Evolutionary conservation across 768 basidiomycete genomes (phyloP), one percentile per base, ranked within the genome.

Genomic region (Pisolithus marmoratus): DNA sequence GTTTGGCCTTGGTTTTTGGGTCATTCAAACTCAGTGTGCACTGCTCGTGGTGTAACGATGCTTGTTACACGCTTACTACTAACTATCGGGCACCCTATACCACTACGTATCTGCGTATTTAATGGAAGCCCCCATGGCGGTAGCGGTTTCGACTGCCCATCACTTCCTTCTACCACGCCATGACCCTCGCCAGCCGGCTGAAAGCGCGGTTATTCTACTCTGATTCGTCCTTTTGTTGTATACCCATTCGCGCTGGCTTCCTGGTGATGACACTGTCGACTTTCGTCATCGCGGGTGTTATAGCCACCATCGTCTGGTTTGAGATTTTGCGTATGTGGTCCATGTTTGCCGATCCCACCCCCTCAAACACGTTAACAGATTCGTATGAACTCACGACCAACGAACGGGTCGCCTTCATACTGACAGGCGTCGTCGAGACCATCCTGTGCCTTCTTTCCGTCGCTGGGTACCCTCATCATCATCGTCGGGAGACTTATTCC

Each of bases 161-260:
- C 34, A 4, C 14, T 34, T 34, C 34, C 14, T 34, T 44, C 20
- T 43, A 48, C 41, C 50, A 40, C 48, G 43, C 48, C 43, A 79
- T 77, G 78, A 57, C 66, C 2, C 70, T 75, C 34, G 14, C 14
- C 64, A 74, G 73, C 60, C 8, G n/a, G 40, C 67, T 77, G 60
- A 70, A 67, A 50, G 68, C 71, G 29, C 65, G 76, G 44, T 64
- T 83, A 44, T 75, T 78, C 43, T 76, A 74, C 24, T 75, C 79
- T n/a, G 72, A 58, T 34, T 76, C 70, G 3, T 85, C 78, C 61
- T 86, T 84, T 60, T 84, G 73, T 57, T 84, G 84, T 57, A 63
- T 85, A 54, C 82, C 82, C 26, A 81, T 84, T 6, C 76, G 84
- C 51, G 50, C 79, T 5, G 83, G 85, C 31, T 83, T 85, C 29